Conservation (phyloP, 1,284 basidiomycete species). For the Volvariella surrecta region DNA sequence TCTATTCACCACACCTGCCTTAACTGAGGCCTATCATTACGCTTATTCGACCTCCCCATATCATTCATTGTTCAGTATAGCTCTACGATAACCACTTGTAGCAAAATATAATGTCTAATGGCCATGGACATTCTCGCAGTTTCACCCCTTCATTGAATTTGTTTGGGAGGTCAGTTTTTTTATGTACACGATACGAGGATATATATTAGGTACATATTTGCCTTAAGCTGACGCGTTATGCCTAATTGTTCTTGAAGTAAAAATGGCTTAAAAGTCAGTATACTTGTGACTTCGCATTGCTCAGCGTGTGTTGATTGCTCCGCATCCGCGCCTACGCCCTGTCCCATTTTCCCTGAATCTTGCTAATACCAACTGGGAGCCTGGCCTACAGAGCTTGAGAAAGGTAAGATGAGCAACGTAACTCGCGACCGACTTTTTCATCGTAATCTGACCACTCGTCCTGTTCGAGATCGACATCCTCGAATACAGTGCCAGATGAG, state of each 20-base stretch:
- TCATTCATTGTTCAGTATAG: slow-evolving; percentile 17
- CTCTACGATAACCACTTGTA: slow-evolving; percentile 22
- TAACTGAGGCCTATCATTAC: slow-evolving; percentile 3
- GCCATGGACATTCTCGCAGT: too few relatives aligned
- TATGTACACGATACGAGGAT: too few relatives aligned
- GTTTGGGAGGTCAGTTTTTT: too few relatives aligned
- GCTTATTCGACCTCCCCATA: slow-evolving; percentile 9
- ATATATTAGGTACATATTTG: too few relatives aligned
- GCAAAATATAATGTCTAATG: slow-evolving; percentile 22
- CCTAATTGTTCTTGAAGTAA: too few relatives aligned
- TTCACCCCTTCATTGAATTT: too few relatives aligned
- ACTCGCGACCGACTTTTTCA: slow-evolving; percentile 48
- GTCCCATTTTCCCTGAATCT: slow-evolving; percentile 54
- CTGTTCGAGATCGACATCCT: slow-evolving; percentile 54
- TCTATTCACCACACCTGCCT: slow-evolving; percentile 3
- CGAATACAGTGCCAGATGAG: slow-evolving; percentile 40
- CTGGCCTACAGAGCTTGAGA: slow-evolving; percentile 33
- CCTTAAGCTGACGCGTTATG: too few relatives aligned
- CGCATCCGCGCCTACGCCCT: slow-evolving; percentile 36
- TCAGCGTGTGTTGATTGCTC: too few relatives aligned
- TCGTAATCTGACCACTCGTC: slow-evolving; percentile 79
- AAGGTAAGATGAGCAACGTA: not conserved
- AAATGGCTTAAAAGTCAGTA: too few relatives aligned
- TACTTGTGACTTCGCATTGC: too few relatives aligned
- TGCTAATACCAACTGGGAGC: slow-evolving; percentile 56